A percentile compares a stretch with the other conserved stretches of the same genome.
phyloP scores from a whole-genome alignment of 208 protist genomes.

The Trypanosoma avium region DNA sequence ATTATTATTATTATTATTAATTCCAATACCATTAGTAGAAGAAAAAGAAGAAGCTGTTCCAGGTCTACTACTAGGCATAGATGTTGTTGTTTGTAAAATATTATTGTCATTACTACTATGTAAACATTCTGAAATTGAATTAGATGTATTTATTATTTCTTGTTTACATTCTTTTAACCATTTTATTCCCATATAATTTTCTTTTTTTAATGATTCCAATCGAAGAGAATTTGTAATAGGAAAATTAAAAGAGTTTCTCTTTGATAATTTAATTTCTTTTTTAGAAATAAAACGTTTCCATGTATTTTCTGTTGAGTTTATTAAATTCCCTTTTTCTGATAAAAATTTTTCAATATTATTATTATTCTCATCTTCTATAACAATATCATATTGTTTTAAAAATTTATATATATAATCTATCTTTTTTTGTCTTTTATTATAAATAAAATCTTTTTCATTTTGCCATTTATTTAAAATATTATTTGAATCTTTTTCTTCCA shows the following conservation, averaged over 20 bases:
- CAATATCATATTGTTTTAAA: not conserved
- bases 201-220: not conserved
- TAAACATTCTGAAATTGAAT: not conserved
- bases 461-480: conserved; percentile 1
- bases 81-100: not conserved
- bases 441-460: not conserved
- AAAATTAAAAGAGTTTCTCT: too few species aligned
- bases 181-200: not conserved
- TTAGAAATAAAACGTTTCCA: conserved; percentile 3
- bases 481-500: conserved; percentile 1
- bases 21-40: too few species aligned
- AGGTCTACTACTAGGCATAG: not conserved
- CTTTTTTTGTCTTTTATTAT: not conserved
- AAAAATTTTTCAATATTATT: too few species aligned
- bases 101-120: not conserved
- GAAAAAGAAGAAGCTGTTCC: too few species aligned
- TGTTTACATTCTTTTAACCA: conserved; percentile 1
- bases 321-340: too few species aligned
- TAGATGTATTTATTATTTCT: not conserved
- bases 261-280: too few species aligned
- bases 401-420: not conserved
- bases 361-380: not conserved
- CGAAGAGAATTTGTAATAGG: not conserved
- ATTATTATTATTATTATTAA: too few species aligned
- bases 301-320: not conserved